These are phyloP conservation scores for Beauveria australis DNA, from an alignment of 2,329 filamentous ascomycete species.

Conservation along the genomic window DNA sequence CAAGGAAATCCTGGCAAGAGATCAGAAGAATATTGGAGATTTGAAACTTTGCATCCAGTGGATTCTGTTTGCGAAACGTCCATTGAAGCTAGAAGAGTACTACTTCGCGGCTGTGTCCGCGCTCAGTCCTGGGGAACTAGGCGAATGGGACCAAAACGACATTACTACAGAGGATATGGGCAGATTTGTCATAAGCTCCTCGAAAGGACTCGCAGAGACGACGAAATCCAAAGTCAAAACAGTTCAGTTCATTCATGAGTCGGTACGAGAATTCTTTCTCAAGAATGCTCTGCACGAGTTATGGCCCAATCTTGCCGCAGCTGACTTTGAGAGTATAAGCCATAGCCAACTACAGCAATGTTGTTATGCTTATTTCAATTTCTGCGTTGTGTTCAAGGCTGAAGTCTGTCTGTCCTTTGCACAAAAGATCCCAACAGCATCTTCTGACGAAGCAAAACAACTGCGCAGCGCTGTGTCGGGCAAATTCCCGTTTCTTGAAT, in stretches of 20 bases:
- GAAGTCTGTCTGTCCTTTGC: no score
- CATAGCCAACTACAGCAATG: constrained; percentile 12
- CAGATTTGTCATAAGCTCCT: constrained; percentile 28
- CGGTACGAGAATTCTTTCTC: constrained; percentile 38
- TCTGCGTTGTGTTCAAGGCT: accelerated
- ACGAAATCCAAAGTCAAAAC: background rate
- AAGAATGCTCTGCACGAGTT: constrained; percentile 22
- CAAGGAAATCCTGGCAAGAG: constrained; percentile 39
- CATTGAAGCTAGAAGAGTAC: constrained; percentile 35
- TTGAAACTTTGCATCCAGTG: constrained; percentile 40
- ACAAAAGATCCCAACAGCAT: background rate
- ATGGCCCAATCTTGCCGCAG: background rate
- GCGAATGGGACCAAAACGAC: constrained; percentile 17
- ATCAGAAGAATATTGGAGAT: constrained; percentile 30
- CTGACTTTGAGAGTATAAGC: background rate
- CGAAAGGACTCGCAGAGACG: constrained; percentile 38
- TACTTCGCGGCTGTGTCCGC: constrained; percentile 24
- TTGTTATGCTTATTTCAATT: background rate
- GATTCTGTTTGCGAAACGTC: constrained; percentile 40
- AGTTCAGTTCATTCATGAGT: constrained; percentile 43
- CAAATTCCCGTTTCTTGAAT: constrained; percentile 13
- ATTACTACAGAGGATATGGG: constrained; percentile 19
- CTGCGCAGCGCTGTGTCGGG: background rate
- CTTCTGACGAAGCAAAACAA: background rate
- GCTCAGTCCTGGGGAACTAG: background rate